phyloP scores from a whole-genome alignment of 805 yeast genomes.

The Ogataea siamensis region DNA sequence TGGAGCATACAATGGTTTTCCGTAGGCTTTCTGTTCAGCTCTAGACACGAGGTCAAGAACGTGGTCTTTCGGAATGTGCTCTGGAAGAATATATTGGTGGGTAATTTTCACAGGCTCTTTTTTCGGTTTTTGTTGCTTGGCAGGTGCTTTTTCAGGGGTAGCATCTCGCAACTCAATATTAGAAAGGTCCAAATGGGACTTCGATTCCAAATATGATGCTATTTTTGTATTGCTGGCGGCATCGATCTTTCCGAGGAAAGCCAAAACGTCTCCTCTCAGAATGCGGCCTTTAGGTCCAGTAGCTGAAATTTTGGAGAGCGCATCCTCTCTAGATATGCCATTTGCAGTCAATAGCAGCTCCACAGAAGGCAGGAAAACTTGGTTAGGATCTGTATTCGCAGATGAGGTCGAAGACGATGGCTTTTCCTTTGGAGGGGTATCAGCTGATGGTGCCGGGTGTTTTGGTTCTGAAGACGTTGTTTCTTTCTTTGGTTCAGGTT shows the following conservation, averaged over 20 bases:
- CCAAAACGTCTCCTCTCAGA: constrained; percentile 88
- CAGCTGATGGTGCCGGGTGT: constrained; percentile 21
- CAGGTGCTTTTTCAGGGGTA: constrained; percentile 16
- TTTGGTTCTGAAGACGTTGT: constrained; percentile 19
- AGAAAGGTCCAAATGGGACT: constrained; percentile 68
- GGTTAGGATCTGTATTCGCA: constrained; percentile 58
- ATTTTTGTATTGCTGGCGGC: constrained; percentile 51
- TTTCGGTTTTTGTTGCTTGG: constrained; percentile 28
- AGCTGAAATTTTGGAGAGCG: constrained; percentile 68
- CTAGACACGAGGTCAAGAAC: constrained; percentile 37
- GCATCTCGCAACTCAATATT: constrained; percentile 49
- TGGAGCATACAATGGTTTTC: constrained; percentile 32
- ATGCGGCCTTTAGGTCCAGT: constrained; percentile 88
- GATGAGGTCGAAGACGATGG: constrained; percentile 15
- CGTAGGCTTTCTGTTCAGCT: constrained; percentile 45
- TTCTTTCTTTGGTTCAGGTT: constrained; percentile 21
- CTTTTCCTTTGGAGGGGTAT: constrained; percentile 15
- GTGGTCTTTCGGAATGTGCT: constrained; percentile 31
- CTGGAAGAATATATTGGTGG: constrained; percentile 32
- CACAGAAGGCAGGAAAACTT: constrained; percentile 78
- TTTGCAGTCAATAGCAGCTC: constrained; percentile 58
- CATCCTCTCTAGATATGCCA: constrained; percentile 66
- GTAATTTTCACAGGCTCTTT: constrained; percentile 35
- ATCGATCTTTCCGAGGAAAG: constrained; percentile 72
- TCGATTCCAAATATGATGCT: constrained; percentile 52